Percentiles rank a stretch among this genome's conserved stretches.
Conservation (phyloP, 495 filamentous ascomycete species). For the Penicillium nucicola region DNA sequence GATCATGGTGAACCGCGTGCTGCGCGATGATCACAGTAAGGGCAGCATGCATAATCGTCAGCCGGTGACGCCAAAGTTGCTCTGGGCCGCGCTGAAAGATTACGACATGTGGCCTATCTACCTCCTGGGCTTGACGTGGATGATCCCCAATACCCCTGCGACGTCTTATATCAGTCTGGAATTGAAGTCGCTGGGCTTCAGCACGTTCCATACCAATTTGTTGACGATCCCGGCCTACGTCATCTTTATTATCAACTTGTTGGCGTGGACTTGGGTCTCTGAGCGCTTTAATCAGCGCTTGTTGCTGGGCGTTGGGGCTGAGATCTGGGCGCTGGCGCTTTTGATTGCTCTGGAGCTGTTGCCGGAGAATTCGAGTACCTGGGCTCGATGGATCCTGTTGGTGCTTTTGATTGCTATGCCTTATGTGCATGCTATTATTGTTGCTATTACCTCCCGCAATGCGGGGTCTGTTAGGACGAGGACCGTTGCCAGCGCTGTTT, state of each 20-base stretch:
- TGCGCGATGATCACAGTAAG: conserved; percentile 63
- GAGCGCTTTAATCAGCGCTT: conserved; percentile 52
- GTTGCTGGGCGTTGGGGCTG: conserved; percentile 46
- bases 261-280: conserved; percentile 51
- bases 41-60: conserved; percentile 61
- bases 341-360: conserved; percentile 49
- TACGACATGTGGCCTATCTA: conserved; percentile 75
- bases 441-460: conserved; percentile 64
- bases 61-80: conserved; percentile 51
- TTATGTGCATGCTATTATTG: conserved; percentile 64
- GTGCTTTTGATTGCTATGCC: conserved; percentile 55
- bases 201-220: conserved; percentile 66
- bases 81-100: conserved; percentile 60
- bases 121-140: conserved; percentile 54
- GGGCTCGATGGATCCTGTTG: conserved; percentile 52
- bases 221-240: conserved; percentile 62
- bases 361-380: conserved; percentile 36
- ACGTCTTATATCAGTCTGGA: conserved; percentile 61
- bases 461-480: conserved; percentile 66
- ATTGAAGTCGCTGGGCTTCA: conserved; percentile 58
- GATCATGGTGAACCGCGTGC: conserved; percentile 60
- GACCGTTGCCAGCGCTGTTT: conserved; percentile 59
- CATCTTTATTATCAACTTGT: conserved; percentile 44
- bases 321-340: conserved; percentile 56
- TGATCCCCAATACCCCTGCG: conserved; percentile 52